Base-by-base conservation (phyloP, 441 rosid genomes). In the Mallotus repandus region DNA sequence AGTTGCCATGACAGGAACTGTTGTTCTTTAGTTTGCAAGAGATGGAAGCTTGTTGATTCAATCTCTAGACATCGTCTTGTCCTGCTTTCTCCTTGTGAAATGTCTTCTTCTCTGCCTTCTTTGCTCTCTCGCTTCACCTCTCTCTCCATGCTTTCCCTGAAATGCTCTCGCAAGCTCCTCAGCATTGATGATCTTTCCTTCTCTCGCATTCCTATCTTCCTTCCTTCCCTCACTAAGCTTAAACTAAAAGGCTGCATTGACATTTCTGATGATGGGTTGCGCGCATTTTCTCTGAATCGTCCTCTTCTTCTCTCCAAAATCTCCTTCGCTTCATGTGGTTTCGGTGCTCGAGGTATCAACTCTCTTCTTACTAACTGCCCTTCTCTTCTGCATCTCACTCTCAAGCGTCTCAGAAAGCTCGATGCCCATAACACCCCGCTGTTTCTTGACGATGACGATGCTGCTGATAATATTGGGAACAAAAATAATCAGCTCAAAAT, bases 161-260 rank as follows among this genome's bases (percentile, higher is more conserved):
- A 78, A 77, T 83, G 84, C 78, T 83, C 86, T 32, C 75, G 85
- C 48, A 83, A 80, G 78, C 80, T 77, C 46, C 73, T 63, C 52
- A 80, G 82, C 78, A 68, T 83, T 32, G 81, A 72, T 60, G 81
- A 83, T 48, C 53, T 61, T 12, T 58, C 77, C 8, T 70, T 82
- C 21, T 63, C 79, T 19, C 56, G 25, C 29, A 76, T 85, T 57
- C 79, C 86, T 9, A 3, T 74, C 13, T 45, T 69, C 11, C 81
- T 80, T 49, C 70, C 64, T 60, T 78, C 72, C 21, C 79, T 84
- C 21, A 80, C 63, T 74, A 82, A 79, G 76, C 88, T 85, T 50
- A 85, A 82, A 66, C 81, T 85, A 70, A 79, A 81, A 56, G 84
- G 84, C 48, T 85, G 86, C 69, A 59, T 73, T 62, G 75, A 83